Base-by-base conservation (phyloP, 768 basidiomycete genomes). In the Leccinum uliginosum region DNA sequence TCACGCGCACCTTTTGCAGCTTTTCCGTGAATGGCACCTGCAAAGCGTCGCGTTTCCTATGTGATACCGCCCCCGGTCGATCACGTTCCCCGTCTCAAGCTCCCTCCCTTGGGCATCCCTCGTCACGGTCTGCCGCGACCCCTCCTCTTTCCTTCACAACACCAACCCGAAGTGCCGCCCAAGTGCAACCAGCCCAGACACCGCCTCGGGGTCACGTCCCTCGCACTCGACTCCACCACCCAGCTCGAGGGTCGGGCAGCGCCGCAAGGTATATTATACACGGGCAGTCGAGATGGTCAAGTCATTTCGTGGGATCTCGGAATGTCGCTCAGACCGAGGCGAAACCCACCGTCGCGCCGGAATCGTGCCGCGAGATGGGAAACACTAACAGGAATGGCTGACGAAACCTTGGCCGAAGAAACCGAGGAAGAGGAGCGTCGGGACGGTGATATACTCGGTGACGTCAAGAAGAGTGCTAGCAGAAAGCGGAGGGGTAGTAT, bases 191-290 rank as follows among this genome's bases (percentile, higher is more conserved):
- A 89, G 60, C 89, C 91, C n/a, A 80, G 86, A 30, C 94, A 98
- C 73, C 83, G 93, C 21, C 81, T 98, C 0, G 92, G 92, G 4
- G 85, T 94, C 35, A 84, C 89, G 1, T 86, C 90, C 1, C 80
- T 98, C n/a, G 94, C 91, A 0, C 75, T 98, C 21, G 94, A 98
- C 71, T 80, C 82, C 0, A 86, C 91, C 0, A 96, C 94, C 3
- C 80, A 81, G 48, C 79, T 97, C 7, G 67, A 79, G n/a, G 87
- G 87, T 6, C 77, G 76, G n/a, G 57, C 71, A 5, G 65, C 78
- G 4, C 93, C 94, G 0, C 85, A 91, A 61, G 94, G 94, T 5
- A 94, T 97, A 43, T 73, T 97, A 3, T 97, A 97, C 68, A 85
- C 91, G 3, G 93, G 87, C 26, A 93, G 92, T 23, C 77, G 94